Conservation (phyloP, 768 basidiomycete genomes). For the Tricholoma flavovirens region DNA sequence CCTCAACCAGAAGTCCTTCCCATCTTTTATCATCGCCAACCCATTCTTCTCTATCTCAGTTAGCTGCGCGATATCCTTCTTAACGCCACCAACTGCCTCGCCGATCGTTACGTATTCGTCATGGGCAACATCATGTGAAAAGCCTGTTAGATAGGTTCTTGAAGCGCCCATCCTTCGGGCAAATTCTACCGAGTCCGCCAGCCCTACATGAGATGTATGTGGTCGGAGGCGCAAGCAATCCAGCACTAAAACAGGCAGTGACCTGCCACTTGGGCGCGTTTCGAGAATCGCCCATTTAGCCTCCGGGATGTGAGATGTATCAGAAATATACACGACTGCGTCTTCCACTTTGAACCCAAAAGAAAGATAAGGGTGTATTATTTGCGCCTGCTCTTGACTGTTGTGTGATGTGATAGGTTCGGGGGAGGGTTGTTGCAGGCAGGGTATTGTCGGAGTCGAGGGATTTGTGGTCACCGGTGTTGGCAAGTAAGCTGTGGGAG, state of each 20-base stretch:
- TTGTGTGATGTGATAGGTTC: conserved; percentile 8
- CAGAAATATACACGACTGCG: conserved; percentile 71
- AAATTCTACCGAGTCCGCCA: conserved; percentile 53
- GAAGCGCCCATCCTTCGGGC: conserved; percentile 52
- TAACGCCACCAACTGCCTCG: conserved; percentile 39
- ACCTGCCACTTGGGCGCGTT: conserved; percentile 14
- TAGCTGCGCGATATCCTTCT: conserved; percentile 22
- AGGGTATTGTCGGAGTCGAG: conserved; percentile 27
- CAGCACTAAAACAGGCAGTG: conserved; percentile 57
- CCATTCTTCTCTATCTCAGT: conserved; percentile 35
- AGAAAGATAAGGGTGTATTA: conserved; percentile 54
- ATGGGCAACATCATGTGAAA: conserved; percentile 72
- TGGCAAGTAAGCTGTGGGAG: conserved; percentile 33
- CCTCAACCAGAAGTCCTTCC: conserved; percentile 50
- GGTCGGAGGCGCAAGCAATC: conserved; percentile 65
- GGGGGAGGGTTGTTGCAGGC: conserved; percentile 22
- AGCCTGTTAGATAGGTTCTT: conserved; percentile 69
- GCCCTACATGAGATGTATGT: conserved; percentile 78
- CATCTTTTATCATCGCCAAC: conserved; percentile 42
- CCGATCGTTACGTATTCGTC: conserved; percentile 70
- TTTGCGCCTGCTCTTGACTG: conserved; percentile 5
- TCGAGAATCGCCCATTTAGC: conserved; percentile 54
- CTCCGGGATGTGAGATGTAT: conserved; percentile 77
- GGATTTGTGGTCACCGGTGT: conserved; percentile 35
- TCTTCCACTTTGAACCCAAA: conserved; percentile 68